Conservation (phyloP, 2,329 filamentous ascomycete species). For the Helminthosporium solani region DNA sequence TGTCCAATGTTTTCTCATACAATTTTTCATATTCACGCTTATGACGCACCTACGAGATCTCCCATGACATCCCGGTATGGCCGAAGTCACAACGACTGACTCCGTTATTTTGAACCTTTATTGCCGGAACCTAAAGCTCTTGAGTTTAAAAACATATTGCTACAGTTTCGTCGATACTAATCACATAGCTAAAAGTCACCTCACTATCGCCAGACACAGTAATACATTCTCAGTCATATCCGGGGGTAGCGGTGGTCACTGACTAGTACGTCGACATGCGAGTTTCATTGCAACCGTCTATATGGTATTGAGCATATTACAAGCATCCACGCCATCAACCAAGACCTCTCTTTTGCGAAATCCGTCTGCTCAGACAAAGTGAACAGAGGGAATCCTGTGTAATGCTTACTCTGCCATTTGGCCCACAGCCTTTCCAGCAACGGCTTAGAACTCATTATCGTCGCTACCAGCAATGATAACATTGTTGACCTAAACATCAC, state of each 20-base stretch:
- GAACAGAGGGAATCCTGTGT: not conserved
- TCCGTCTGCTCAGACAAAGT: not conserved
- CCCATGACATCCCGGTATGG: too few relatives aligned
- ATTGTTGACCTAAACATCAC: conserved; percentile 65
- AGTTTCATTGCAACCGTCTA: conserved; percentile 9
- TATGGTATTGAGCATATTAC: conserved; percentile 9
- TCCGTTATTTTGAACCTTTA: too few relatives aligned
- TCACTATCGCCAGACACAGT: not conserved
- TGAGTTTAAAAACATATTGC: too few relatives aligned
- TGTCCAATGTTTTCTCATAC: too few relatives aligned
- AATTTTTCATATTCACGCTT: too few relatives aligned
- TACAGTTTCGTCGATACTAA: too few relatives aligned
- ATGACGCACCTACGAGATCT: too few relatives aligned
- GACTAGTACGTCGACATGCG: not conserved
- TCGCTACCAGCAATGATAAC: conserved; percentile 86
- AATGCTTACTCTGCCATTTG: not conserved
- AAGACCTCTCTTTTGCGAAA: not conserved
- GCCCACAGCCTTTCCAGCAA: not conserved
- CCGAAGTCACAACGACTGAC: too few relatives aligned
- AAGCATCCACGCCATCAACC: not conserved
- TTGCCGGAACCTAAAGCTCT: too few relatives aligned
- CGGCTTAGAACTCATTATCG: conserved; percentile 74
- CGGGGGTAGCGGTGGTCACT: not conserved
- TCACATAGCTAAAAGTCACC: too few relatives aligned
- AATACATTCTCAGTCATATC: not conserved